Base-by-base conservation (phyloP, 2,329 filamentous ascomycete species). In the Septoria linicola region DNA sequence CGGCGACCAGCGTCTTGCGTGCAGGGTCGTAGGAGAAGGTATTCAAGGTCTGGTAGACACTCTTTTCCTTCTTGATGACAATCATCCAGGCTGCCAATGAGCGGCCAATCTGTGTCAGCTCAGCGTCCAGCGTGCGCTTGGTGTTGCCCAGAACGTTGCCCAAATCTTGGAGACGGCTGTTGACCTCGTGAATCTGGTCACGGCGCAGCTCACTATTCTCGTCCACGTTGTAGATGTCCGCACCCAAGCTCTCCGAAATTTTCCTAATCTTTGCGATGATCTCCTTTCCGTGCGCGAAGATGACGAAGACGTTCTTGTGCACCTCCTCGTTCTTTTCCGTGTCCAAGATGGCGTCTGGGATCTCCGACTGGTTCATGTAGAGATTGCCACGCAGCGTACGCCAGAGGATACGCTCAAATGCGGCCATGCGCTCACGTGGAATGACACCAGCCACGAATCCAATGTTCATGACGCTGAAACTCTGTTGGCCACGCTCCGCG, bases 311-410 rank as follows among this genome's bases (percentile, higher is more conserved):
- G 64, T 96, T 99, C 83, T 99, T 99, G 77, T 87, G 84, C 63
- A 95, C 80, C 59, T 88, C 80, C 73, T 97, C 92, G 70, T 97
- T 96, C 75, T 83, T 96, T 68, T 87, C 81, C 13, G 93, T 92
- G 70, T 99, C 89, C 69, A 96, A 80, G 62, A 99, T 86, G 31
- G 89, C 84, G 70, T 99, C 92, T 6, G 90, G 85, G 57, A 99
- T 99, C 78, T 99, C 93, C 34, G 92, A 92, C 77, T 99, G 95
- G 74, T 99, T 99, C 93, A 99, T 99, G 80, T 97, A 99, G 58
- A 99, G 77, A 72, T 99, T 99, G 65, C 93, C 93, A 70, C 93
- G 89, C 35, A 99, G 82, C 0, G 95, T 96, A 66, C 93, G 84
- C 93, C 93, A 99, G 44, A 99, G 79, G 62, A 99, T 99, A 53